Conservation (phyloP, 2,329 filamentous ascomycete species). For the Aspergillus ruber region DNA sequence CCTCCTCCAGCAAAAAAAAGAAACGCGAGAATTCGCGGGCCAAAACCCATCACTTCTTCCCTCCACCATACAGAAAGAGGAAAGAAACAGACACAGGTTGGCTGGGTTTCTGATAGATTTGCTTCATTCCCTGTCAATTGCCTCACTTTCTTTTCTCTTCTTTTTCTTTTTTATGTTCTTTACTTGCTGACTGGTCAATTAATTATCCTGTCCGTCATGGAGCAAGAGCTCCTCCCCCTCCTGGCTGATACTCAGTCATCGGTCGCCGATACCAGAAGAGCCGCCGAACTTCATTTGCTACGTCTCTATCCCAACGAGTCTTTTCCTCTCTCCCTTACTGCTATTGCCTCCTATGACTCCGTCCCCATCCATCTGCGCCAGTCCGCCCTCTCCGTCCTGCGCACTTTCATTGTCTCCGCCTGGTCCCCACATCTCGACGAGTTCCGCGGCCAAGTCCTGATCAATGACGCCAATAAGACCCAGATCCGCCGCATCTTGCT, state of each 20-base stretch:
- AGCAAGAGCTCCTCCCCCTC: constrained; percentile 84
- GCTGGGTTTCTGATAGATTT: not conserved
- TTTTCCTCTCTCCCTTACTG: constrained; percentile 72
- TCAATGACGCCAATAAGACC: constrained; percentile 66
- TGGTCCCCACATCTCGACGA: constrained; percentile 76
- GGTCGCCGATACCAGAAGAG: constrained; percentile 68
- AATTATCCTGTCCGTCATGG: constrained; percentile 52
- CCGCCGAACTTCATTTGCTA: constrained; percentile 77
- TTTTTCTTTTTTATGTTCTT: not conserved
- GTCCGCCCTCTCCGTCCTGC: constrained; percentile 70
- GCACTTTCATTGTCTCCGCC: constrained; percentile 74
- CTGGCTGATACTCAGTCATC: constrained; percentile 79
- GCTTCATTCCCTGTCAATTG: constrained; percentile 1
- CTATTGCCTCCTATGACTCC: constrained; percentile 70
- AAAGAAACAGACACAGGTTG: not conserved
- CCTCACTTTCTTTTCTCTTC: constrained; percentile 3
- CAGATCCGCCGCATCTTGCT: constrained; percentile 69
- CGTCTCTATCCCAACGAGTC: constrained; percentile 61
- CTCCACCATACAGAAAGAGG: not conserved
- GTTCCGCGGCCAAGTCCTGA: constrained; percentile 59
- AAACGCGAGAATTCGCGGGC: constrained; percentile 11
- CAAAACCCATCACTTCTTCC: not conserved
- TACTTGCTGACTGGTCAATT: not conserved
- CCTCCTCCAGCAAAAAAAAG: constrained; percentile 5
- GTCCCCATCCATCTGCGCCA: constrained; percentile 73